Evolutionary conservation across 2,329 filamentous ascomycete species (phyloP).

Genomic region (Paraphaeosphaeria minitans): DNA sequence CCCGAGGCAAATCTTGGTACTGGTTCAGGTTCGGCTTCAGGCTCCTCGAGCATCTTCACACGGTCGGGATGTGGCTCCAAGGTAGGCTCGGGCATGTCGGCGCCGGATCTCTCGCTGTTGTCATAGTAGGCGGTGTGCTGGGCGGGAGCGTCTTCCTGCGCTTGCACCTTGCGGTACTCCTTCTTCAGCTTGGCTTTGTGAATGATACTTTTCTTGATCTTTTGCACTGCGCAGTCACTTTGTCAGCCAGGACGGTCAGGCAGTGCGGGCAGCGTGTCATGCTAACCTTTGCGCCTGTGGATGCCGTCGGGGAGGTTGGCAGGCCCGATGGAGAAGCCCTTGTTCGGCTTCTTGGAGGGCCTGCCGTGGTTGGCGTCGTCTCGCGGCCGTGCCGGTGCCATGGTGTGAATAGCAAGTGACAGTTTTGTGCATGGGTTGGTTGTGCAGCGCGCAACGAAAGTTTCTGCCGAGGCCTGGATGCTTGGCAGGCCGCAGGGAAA

Average conservation of each 20-base stretch:
- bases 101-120: constrained; percentile 32
- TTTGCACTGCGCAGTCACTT: constrained; percentile 64
- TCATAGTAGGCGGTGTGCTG: constrained; percentile 44
- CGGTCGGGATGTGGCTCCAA: constrained; percentile 66
- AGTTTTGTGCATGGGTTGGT: background rate
- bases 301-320: constrained; percentile 89
- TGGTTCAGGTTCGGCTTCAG: constrained; percentile 24
- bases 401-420: constrained; percentile 35
- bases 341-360: constrained; percentile 57
- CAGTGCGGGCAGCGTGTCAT: background rate
- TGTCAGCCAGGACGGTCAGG: background rate
- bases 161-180: constrained; percentile 86
- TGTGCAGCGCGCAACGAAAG: constrained; percentile 4
- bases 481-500: background rate
- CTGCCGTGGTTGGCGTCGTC: constrained; percentile 49
- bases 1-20: constrained; percentile 13
- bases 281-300: constrained; percentile 76
- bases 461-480: constrained; percentile 5
- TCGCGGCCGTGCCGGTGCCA: constrained; percentile 65
- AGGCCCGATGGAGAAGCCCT: constrained; percentile 85
- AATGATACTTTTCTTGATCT: constrained; percentile 88
- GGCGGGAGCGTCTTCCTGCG: constrained; percentile 54
- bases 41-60: constrained; percentile 61
- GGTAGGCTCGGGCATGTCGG: constrained; percentile 39
- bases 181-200: constrained; percentile 94